These are phyloP conservation scores for Paramyrothecium sp. DNA, from an alignment of 2,329 filamentous ascomycete genomes.

Conservation along the genomic window DNA sequence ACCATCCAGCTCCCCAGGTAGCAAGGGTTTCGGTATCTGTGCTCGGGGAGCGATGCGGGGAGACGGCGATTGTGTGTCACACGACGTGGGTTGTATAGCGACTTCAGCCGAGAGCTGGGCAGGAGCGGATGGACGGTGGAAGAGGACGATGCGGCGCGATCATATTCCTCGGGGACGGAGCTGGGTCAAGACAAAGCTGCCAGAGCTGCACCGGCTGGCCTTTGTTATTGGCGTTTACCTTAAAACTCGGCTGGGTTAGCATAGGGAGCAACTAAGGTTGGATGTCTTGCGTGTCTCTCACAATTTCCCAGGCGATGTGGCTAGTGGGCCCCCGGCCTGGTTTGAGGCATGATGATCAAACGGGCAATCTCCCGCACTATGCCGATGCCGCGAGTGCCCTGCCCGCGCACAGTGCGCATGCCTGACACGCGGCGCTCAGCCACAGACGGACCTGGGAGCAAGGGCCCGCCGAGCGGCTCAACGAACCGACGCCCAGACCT, in stretches of 20 bases:
- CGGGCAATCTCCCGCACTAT: too few relatives aligned
- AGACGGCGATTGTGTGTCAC: neutral
- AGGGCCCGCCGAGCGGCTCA: neutral
- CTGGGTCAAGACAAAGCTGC: too few relatives aligned
- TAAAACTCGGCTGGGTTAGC: neutral
- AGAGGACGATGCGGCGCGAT: neutral
- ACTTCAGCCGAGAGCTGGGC: neutral
- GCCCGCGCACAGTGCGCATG: too few relatives aligned
- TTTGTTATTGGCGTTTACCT: neutral
- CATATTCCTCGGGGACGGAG: neutral
- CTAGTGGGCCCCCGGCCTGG: neutral
- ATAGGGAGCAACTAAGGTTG: neutral
- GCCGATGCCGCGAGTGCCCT: too few relatives aligned
- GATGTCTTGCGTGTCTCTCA: slow-evolving; percentile 1
- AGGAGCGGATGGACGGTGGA: neutral
- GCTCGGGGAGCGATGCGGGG: neutral
- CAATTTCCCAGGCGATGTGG: neutral
- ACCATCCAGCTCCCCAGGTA: neutral
- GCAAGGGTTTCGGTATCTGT: neutral
- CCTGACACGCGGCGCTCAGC: neutral
- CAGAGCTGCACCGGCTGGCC: too few relatives aligned
- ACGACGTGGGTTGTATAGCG: neutral
- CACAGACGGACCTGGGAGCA: neutral
- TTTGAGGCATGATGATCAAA: neutral
- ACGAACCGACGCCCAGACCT: neutral